Base-by-base conservation (phyloP, 2,329 filamentous ascomycete genomes). In the Lecanosticta acicola region DNA sequence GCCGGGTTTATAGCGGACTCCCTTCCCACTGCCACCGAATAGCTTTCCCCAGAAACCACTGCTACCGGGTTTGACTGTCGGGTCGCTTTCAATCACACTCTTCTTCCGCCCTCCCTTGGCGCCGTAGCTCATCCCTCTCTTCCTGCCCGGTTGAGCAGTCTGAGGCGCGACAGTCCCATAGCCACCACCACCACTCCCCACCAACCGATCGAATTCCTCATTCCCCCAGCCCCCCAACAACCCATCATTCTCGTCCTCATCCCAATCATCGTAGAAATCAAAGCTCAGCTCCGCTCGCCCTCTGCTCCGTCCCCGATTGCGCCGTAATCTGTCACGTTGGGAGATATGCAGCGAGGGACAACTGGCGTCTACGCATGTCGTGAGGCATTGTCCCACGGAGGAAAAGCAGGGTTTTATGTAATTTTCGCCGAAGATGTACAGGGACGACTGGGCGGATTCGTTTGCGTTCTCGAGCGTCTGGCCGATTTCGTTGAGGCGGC, bases 191-290 rank as follows among this genome's bases (percentile, higher is more conserved):
- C 70, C 73, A 5, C 73, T 71, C 41, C 78, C 73, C 48, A 74
- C 71, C 52, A 96, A 69, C 41, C 87, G 77, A 64, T 95, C 91
- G 71, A 94, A 81, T 63, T 94, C 89, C 59, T 94, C 89, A 56
- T 78, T 82, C 1, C 58, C 69, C 32, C 84, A 83, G 86, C 88
- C 94, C 37, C 80, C 83, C 42, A 90, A 70, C 39, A 91, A 66
- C 0, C 82, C 77, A 32, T 81, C 77, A 26, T 72, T 73, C 41
- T 78, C 76, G 21, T 81, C 77, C 44, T 80, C 76, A 37, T 95
- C 88, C 91, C 91, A 97, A 67, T 96, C 91, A 67, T 96, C 91
- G 71, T 97, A 97, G 66, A 97, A 97, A 66, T 96, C 91, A 64
- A 97, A 97, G 60, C 80, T 90, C 59, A 85, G 80, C 68, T 96